These are phyloP conservation scores for Galeopsis tetrahit DNA, from an alignment of 257 asterid genomes.

Conservation along the genomic window DNA sequence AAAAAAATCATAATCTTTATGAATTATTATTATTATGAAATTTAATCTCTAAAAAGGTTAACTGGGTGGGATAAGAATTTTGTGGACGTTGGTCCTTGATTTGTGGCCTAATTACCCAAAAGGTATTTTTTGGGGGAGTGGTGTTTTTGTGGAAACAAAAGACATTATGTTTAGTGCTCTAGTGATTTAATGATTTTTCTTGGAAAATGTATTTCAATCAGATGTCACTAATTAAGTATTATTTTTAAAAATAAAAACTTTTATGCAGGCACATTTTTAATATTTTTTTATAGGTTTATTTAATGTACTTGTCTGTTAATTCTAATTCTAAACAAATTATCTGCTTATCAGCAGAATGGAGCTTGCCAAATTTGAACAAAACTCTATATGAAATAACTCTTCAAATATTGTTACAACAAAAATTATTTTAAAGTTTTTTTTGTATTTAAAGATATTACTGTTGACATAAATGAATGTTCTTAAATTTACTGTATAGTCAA, in stretches of 20 bases:
- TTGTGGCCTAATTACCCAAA: conserved; percentile 31
- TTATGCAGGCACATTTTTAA: too few relatives aligned
- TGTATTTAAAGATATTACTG: background rate
- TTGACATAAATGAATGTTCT: background rate
- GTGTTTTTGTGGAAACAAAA: conserved; percentile 34
- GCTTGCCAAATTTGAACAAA: too few relatives aligned
- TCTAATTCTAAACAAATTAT: too few relatives aligned
- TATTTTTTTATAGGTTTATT: too few relatives aligned
- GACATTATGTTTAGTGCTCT: conserved; percentile 37
- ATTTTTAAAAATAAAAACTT: too few relatives aligned
- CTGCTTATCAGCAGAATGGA: too few relatives aligned
- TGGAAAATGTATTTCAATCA: conserved; percentile 42
- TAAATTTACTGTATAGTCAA: conserved; percentile 11
- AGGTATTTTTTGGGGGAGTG: conserved; percentile 31
- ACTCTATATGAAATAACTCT: too few relatives aligned
- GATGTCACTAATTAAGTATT: conserved; percentile 21
- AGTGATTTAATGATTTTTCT: conserved; percentile 36
- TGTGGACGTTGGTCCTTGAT: conserved; percentile 26
- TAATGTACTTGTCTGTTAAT: too few relatives aligned
- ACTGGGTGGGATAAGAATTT: background rate
- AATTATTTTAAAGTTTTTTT: too few relatives aligned
- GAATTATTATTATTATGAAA: too few relatives aligned
- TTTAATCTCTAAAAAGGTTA: background rate
- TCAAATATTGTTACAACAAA: too few relatives aligned
- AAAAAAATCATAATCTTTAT: background rate